These are phyloP conservation scores for Lasiosphaeria hispida DNA, from an alignment of 495 filamentous ascomycete genomes.

Conservation along the genomic window DNA sequence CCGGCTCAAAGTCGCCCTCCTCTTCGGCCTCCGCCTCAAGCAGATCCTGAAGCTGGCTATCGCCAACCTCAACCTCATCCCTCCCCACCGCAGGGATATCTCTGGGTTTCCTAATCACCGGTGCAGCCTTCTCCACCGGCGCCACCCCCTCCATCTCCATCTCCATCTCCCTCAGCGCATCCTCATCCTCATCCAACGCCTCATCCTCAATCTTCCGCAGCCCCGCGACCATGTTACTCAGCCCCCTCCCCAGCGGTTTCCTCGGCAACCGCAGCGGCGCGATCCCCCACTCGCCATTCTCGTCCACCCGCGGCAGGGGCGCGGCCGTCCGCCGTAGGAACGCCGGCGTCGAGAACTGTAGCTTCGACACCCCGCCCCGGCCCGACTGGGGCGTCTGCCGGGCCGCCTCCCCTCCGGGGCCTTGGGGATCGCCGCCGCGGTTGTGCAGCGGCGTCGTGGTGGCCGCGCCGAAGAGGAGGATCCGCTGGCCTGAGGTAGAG, in stretches of 20 bases:
- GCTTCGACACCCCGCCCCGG: conserved; percentile 41
- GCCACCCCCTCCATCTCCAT: conserved; percentile 38
- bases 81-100: no score
- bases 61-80: no score
- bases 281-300: conserved; percentile 47
- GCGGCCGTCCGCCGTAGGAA: conserved; percentile 63
- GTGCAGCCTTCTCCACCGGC: background rate
- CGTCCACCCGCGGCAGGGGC: conserved; percentile 42
- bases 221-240: conserved; percentile 76
- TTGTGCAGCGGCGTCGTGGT: conserved; percentile 59
- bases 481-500: conserved; percentile 47
- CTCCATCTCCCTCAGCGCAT: conserved; percentile 75
- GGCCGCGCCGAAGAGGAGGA: conserved; percentile 49
- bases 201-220: conserved; percentile 80
- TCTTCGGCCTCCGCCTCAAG: background rate
- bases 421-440: conserved; percentile 29
- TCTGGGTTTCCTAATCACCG: no score
- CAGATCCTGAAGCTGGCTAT: background rate
- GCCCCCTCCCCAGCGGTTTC: conserved; percentile 63
- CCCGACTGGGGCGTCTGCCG: conserved; percentile 36
- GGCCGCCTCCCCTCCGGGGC: conserved; percentile 15
- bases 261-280: conserved; percentile 56
- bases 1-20: conserved; percentile 39
- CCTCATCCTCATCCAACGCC: conserved; percentile 71
- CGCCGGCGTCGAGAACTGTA: conserved; percentile 64